Base-by-base conservation (phyloP, 208 protist genomes). In the Trypanosoma melophagium region DNA sequence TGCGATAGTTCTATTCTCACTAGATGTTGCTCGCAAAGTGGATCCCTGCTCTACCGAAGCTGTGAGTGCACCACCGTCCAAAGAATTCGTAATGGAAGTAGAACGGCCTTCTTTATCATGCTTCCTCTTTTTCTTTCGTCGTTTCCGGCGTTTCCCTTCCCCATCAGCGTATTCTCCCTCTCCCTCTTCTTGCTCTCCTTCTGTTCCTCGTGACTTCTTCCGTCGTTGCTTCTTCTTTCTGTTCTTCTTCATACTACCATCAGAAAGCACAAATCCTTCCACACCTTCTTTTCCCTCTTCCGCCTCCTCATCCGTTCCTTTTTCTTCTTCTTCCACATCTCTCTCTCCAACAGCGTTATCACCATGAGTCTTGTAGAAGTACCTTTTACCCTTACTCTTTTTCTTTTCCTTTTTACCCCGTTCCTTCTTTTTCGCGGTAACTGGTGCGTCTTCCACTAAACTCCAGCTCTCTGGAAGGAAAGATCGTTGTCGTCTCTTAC, bases 381-480 rank as follows among this genome's bases (percentile, higher is more conserved):
- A 35, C 28, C 40, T 25, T 17, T 25, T 40, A 17, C 53, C 41
- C 4, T 66, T 35, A 50, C 13, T 10, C 50, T 38, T 47, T 51
- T 47, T 57, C 2, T 55, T 17, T 3, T 25, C 17, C 1, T 58
- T 19, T 19, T 47, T 41, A 22, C 50, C 41, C 19, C 21, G 40
- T 52, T 55, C 60, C 16, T 60, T 44, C 55, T 61, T 60, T 60
- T 60, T 60, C 42, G 54, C 47, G 4, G 45, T 38, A 19, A 31
- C 5, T 45, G 55, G 57, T 12, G 17, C 49, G 28, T 66, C 50
- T 21, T 60, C 66, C 2, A 17, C 38, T 2, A 51, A 0, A 22
- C 25, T 38, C 45, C 57, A 65, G 16, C 64, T 8, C 38, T 71
- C 66, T 12, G 69, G 60, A 2, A 74, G n/a, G 58, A 74, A 74